Base-by-base conservation (phyloP, 345 rosid species). In the Luvunga scandens region DNA sequence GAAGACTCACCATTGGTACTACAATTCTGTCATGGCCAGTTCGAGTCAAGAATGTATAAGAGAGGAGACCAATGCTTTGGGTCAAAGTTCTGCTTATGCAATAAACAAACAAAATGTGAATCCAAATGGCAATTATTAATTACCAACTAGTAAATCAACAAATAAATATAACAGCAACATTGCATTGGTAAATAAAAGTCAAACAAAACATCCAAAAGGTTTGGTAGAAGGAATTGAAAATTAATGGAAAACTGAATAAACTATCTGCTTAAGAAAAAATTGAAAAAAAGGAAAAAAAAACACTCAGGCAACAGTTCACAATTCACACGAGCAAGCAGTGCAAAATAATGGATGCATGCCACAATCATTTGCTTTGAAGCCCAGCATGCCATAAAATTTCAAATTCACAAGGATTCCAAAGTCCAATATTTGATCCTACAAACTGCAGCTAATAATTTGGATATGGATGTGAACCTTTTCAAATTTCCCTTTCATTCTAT, bases 11-110 rank as follows among this genome's bases (percentile, higher is more conserved):
- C 95, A 95, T 92, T 69, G 99, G 99, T 71, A 95, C 99, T 48
- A 95, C 90, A 72, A 95, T 93, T 85, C 97, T 90, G 83, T 95
- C 92, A 79, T 88, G 86, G 69, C 97, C 94, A 22, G 91, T 88
- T 68, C 39, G 88, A 33, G 88, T 84, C 86, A 95, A 85, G 87
- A 90, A 95, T 67, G 99, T 90, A 81, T 92, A 95, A 69, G 99
- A 95, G 28, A 95, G 91, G 61, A 93, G 94, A 77, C 98, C 98
- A 36, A 92, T 86, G 83, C 98, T 95, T 81, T 89, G 96, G 57
- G 96, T 91, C 84, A 83, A 81, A 16, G 76, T 76, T 78, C 98
- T 93, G 83, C 75, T 66, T 27, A 65, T 75, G 45, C 31, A 76
- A 81, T 38, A 66, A 81, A 81, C 48, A n/a, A 66, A 71, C 38